Evolutionary conservation across 768 basidiomycete genomes (phyloP), one percentile per base, ranked within the genome.

Genomic region (Imleria badia): DNA sequence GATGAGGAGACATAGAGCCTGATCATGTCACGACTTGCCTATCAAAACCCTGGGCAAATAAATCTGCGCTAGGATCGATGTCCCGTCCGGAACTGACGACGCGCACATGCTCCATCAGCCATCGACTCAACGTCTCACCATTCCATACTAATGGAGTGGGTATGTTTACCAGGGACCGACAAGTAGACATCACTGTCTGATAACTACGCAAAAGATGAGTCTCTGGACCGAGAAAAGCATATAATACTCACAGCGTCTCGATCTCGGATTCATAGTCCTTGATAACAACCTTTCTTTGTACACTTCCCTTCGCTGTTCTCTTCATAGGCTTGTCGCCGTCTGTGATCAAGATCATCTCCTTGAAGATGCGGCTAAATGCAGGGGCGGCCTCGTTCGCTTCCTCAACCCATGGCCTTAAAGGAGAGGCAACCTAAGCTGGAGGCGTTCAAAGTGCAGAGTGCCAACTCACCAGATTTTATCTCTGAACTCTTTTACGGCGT

Each of bases 301-400:
- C 54, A 5, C 61, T 70, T 2, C 65, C 71, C 40, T 72, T 72
- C 1, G 63, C 69, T 1, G 79, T 67, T 40, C 75, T 71, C 12
- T 65, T 60, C 26, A 82, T 59, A 0, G 80, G 80, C 52, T 78
- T 78, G 1, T 61, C 66, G 26, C 65, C 43, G 0, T 61, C 56
- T 0, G 78, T 65, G 14, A 81, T 62, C 14, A 81, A 33, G 39
- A 82, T 80, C 80, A 81, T 77, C 60, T 82, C 77, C 63, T 77
- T 78, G 70, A 76, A 79, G 7, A 79, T 70, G 9, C 73, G 65
- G 33, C 75, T 76, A 42, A 74, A 77, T 0, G 72, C 62, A 0
- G 77, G 78, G 0, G 76, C 68, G 0, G 56, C 54, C 15, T 46
- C 56, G 53, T 79, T 80, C 0, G 76, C 78, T 23, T 76, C 73